Conservation (phyloP, 2,329 filamentous ascomycete species). For the Ascomycota sp. region DNA sequence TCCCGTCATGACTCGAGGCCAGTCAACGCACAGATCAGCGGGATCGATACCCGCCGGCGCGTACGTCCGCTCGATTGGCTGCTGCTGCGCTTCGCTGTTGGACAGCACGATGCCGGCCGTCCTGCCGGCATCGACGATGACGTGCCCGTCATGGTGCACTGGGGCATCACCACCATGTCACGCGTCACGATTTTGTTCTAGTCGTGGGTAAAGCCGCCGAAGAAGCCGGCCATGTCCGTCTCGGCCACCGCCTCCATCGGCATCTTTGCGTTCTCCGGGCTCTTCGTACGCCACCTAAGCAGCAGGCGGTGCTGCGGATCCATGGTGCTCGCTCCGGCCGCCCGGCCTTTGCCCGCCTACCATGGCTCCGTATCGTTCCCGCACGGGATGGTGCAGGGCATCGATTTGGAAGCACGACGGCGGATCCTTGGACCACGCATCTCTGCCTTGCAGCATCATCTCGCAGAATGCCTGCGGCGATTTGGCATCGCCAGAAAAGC, state of each 20-base stretch:
- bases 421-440: not conserved
- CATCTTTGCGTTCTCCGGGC: not conserved
- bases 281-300: not conserved
- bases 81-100: too few relatives aligned
- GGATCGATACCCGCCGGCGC: too few relatives aligned
- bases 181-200: not conserved
- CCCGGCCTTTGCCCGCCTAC: too few relatives aligned
- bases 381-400: not conserved
- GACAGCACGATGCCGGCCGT: too few relatives aligned
- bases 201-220: not conserved
- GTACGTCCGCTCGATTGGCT: too few relatives aligned
- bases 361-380: not conserved
- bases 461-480: not conserved
- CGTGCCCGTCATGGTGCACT: not conserved
- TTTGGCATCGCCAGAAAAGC: not conserved
- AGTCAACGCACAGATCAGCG: too few relatives aligned
- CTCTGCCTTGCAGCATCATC: not conserved
- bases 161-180: not conserved
- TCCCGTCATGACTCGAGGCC: too few relatives aligned
- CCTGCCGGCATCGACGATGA: constrained; percentile 3
- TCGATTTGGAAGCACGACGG: not conserved
- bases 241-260: not conserved
- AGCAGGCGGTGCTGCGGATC: not conserved
- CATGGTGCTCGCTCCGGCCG: not conserved
- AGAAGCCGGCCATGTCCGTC: not conserved